Evolutionary conservation across 768 basidiomycete genomes (phyloP), one percentile per base, ranked within the genome.

Genomic region (Rhodotorula diobovata): DNA sequence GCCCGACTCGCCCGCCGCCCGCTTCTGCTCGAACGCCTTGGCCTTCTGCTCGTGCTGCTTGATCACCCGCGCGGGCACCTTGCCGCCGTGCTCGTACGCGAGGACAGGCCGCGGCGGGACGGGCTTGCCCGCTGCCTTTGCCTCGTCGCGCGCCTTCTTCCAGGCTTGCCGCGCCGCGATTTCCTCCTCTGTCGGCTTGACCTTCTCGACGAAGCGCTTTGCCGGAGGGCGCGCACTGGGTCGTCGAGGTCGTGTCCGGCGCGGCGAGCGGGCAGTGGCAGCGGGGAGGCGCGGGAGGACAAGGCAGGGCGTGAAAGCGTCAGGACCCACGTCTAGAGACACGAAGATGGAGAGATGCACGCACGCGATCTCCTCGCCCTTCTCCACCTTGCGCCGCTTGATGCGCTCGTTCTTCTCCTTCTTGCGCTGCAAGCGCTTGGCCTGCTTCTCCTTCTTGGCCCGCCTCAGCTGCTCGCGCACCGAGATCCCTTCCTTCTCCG

Each of bases 61-160:
- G 14, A 14, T 23, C 8, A 39, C 35, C 35, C 16, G 23, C 12
- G 41, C 25, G 12, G 70, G 65, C 14, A 63, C 61, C 50, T 71
- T 71, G 16, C 70, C 70, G 54, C 70, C 70, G n/a, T 63, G 46
- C 61, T 71, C 70, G 66, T 71, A 71, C 39, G 70, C 70, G 14
- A 71, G 50, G 9, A 71, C 61, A 1, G 70, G 70, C n/a, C 57
- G 56, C 3, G 60, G 54, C 3, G 70, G 70, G 6, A 45, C n/a
- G 7, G 70, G 65, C 25, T 41, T 8, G 9, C 70, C 70, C 32
- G 62, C 50, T 56, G 55, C 70, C 35, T 60, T 62, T 3, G 70
- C 70, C 34, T 63, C 65, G 51, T 66, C 57, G 45, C 70, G 70
- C 48, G 60, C 70, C 15, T 57, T 50, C 57, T 71, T 71, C 70